Base-by-base conservation (phyloP, 768 basidiomycete species). In the Serendipita sp. region DNA sequence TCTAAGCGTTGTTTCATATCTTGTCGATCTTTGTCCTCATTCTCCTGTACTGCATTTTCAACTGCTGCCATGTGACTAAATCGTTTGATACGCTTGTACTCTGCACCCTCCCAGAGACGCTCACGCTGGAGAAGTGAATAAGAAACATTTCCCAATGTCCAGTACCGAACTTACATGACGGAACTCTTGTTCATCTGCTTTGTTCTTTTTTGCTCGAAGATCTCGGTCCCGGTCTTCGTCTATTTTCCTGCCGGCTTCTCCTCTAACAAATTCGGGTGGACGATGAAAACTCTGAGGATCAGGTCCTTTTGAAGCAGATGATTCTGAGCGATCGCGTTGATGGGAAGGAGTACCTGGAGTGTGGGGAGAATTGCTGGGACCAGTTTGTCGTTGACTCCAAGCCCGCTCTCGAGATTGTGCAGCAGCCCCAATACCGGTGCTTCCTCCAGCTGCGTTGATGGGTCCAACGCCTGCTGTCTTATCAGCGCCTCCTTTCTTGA, bases 191-290 rank as follows among this genome's bases (percentile, higher is more conserved):
- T 95, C 93, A 68, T 89, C 88, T 42, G 93, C 88, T 42, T 85
- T 77, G 62, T 82, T 75, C 66, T 88, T 76, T 3, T 81, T 79
- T 69, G 89, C 87, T 68, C 83, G 86, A 65, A 90, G 75, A 60
- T 93, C 86, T 34, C 80, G 78, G 71, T 97, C 95, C 45, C 91
- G 75, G 68, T 94, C 88, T 71, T 92, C 90, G 68, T 98, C 94
- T 0, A 90, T 88, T 72, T 88, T 88, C 30, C 74, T 73, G 2
- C 71, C 72, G 3, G 67, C 67, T 3, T 58, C 63, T 4, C 24
- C 26, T 31, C 20, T 28, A n/a, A 58, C 53, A 31, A 58, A 58
- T 31, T 58, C 53, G 4, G 53, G 53, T 11, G 53, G 17, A 26
- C 31, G 53, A 58, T 58, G 3, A 34, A 22, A 58, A 9, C 53